A percentile compares a stretch with the other conserved stretches of the same genome.
Evolutionary conservation across 169 alveolate genomes (phyloP).

Genomic region (Eimeria maxima): DNA sequence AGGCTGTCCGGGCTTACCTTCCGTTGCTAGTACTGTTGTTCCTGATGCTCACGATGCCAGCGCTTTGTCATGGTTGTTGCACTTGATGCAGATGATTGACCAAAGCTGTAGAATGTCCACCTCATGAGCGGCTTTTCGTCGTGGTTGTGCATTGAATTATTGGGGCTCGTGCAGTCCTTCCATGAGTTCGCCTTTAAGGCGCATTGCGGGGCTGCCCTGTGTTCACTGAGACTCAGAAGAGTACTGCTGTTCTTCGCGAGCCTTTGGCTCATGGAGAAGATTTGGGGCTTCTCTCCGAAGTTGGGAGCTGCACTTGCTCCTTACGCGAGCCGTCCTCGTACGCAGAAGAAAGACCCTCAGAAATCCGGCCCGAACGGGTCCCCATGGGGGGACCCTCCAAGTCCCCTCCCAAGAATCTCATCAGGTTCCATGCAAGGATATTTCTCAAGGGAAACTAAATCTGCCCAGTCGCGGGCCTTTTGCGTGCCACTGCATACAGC

Average conservation of each 20-base stretch:
- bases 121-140: not conserved
- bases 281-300: constrained; percentile 77
- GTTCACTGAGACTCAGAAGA: constrained; percentile 68
- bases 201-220: not conserved
- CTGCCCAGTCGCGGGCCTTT: not conserved
- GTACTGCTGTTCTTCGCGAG: constrained; percentile 71
- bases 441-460: not conserved
- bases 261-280: constrained; percentile 73
- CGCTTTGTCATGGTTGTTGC: not conserved
- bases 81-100: not conserved
- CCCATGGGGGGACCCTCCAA: not conserved
- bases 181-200: not conserved
- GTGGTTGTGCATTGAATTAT: too few relatives aligned
- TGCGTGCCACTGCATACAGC: not conserved
- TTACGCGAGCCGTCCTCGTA: constrained; percentile 67
- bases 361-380: not conserved
- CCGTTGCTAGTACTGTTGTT: not conserved
- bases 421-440: not conserved
- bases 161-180: not conserved
- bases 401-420: not conserved
- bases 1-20: not conserved
- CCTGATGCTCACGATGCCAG: not conserved
- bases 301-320: constrained; percentile 82
- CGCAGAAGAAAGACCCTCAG: constrained; percentile 73
- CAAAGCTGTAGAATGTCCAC: not conserved